Evolutionary conservation across 2,329 filamentous ascomycete species (phyloP).

Genomic region (Clarireedia sp.): DNA sequence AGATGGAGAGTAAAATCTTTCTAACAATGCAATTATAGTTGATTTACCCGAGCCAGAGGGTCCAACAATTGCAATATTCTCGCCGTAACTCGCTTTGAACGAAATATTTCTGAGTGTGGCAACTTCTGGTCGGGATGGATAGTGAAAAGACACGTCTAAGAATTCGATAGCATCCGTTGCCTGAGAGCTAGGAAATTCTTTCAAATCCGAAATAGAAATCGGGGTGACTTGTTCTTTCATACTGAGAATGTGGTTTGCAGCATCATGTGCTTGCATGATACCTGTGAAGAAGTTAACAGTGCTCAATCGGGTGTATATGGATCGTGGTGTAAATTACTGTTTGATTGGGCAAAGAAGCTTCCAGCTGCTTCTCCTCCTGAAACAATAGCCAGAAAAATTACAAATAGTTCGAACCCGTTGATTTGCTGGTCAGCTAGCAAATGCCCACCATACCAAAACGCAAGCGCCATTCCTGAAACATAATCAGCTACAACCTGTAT

Average conservation of each 20-base stretch:
- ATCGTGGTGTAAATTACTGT: not conserved
- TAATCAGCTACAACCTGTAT: not conserved
- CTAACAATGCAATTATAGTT: slow-evolving; percentile 66
- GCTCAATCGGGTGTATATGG: not conserved
- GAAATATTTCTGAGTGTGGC: slow-evolving; percentile 55
- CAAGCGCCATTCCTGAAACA: slow-evolving; percentile 43
- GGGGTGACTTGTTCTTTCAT: not conserved
- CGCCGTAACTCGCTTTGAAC: slow-evolving; percentile 63
- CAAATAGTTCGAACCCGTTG: slow-evolving; percentile 38
- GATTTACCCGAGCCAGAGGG: slow-evolving; percentile 69
- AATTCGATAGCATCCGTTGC: not conserved
- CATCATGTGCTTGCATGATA: not conserved
- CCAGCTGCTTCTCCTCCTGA: slow-evolving; percentile 6
- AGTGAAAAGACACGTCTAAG: not conserved
- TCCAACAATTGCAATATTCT: slow-evolving; percentile 74
- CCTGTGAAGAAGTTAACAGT: not conserved
- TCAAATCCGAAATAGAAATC: not conserved
- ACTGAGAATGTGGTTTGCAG: not conserved
- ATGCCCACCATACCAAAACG: slow-evolving; percentile 46
- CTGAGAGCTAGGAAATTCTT: slow-evolving; percentile 49
- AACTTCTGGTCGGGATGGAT: not conserved
- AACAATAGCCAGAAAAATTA: slow-evolving; percentile 42
- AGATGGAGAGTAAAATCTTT: slow-evolving; percentile 85
- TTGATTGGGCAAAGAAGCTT: slow-evolving; percentile 1
- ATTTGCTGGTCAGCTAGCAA: slow-evolving; percentile 34